These are phyloP conservation scores for Sphaerulina musiva DNA, from an alignment of 2,329 filamentous ascomycete species.

Conservation along the genomic window DNA sequence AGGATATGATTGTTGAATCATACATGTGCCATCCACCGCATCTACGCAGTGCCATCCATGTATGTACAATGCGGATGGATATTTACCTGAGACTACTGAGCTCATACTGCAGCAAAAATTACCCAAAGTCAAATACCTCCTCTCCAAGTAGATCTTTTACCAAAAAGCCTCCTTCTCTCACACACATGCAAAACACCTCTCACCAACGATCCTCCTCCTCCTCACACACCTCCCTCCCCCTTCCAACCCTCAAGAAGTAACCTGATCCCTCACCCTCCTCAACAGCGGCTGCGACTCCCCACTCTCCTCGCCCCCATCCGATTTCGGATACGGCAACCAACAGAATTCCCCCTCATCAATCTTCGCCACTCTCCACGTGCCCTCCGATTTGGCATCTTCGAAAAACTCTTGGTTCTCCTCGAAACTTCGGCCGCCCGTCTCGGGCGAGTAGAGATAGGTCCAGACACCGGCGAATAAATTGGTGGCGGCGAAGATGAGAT, in stretches of 20 bases:
- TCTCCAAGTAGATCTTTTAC: no score
- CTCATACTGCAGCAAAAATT: no score
- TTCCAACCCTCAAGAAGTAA: not conserved
- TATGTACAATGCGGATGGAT: no score
- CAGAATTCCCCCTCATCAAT: conserved; percentile 49
- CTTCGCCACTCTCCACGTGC: conserved; percentile 49
- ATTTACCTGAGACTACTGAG: no score
- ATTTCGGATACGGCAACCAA: conserved; percentile 39
- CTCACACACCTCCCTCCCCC: no score
- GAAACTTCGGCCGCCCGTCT: conserved; percentile 53
- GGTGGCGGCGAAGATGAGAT: conserved; percentile 50
- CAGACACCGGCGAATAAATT: conserved; percentile 51
- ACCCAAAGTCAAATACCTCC: no score
- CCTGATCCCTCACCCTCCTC: conserved; percentile 40
- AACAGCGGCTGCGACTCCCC: conserved; percentile 44
- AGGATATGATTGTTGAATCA: no score
- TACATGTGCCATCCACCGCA: no score
- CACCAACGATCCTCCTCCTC: no score
- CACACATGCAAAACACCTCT: no score
- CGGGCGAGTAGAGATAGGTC: conserved; percentile 50
- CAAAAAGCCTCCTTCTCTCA: no score
- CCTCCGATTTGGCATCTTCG: conserved; percentile 45
- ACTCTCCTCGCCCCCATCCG: conserved; percentile 35
- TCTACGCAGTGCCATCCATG: no score
- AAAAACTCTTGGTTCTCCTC: conserved; percentile 58